A percentile compares a stretch with the other conserved stretches of the same genome.
Conservation (phyloP, 2,329 filamentous ascomycete genomes). For the Diaporthe longicolla region DNA sequence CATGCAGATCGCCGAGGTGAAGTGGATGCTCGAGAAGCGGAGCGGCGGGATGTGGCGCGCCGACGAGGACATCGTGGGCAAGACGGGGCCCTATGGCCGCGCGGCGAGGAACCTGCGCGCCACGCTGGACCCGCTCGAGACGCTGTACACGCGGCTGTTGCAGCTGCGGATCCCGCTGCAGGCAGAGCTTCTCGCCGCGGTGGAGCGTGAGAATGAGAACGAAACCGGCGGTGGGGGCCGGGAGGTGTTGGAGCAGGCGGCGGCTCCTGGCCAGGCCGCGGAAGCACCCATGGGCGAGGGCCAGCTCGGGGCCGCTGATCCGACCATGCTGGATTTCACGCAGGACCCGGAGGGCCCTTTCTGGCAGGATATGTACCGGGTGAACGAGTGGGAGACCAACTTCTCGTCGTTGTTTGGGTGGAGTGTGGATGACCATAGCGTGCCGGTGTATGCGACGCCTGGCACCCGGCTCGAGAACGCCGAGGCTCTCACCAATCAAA, state of each 20-base stretch:
- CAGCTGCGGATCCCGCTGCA: slow-evolving; percentile 30
- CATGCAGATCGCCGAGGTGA: slow-evolving; percentile 51
- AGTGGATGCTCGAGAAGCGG: slow-evolving; percentile 47
- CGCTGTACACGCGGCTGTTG: slow-evolving; percentile 27
- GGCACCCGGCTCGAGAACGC: not conserved
- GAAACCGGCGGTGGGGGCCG: no score
- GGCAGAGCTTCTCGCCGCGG: slow-evolving; percentile 34
- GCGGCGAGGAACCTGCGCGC: not conserved
- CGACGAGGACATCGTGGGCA: not conserved
- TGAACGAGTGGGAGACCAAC: slow-evolving; percentile 36
- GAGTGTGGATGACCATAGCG: slow-evolving; percentile 14
- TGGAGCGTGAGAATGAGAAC: not conserved
- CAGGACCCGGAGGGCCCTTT: slow-evolving; percentile 37
- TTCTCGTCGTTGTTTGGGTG: slow-evolving; percentile 38
- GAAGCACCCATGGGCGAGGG: not conserved
- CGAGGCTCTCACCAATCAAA: not conserved
- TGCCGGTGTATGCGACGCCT: not conserved
- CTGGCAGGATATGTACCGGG: slow-evolving; percentile 34
- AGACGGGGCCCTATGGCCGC: not conserved
- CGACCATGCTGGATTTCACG: not conserved
- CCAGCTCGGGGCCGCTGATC: not conserved
- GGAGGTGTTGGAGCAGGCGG: not conserved
- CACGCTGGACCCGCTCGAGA: slow-evolving; percentile 32
- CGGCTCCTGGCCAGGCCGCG: not conserved
- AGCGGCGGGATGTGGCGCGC: slow-evolving; percentile 31